These are phyloP conservation scores for Fusarium proliferatum DNA, from an alignment of 2,329 filamentous ascomycete species.

Conservation along the genomic window DNA sequence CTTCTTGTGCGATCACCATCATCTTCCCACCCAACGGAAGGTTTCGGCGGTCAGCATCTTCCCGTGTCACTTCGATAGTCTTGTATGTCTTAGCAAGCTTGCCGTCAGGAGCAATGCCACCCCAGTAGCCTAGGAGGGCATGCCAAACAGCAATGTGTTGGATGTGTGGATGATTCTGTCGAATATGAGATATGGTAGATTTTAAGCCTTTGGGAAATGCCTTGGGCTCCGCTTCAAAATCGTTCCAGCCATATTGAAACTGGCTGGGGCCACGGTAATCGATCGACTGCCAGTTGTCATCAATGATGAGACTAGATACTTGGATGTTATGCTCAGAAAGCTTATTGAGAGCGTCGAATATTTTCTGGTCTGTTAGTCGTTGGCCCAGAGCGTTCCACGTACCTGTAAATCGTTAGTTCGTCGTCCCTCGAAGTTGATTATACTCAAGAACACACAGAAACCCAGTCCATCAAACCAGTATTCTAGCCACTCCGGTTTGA, in stretches of 20 bases:
- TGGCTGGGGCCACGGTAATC: slow-evolving; percentile 62
- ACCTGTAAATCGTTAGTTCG: slow-evolving; percentile 54
- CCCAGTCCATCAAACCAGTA: slow-evolving; percentile 93
- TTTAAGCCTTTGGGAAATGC: slow-evolving; percentile 86
- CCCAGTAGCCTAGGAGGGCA: slow-evolving; percentile 90
- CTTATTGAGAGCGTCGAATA: slow-evolving; percentile 78
- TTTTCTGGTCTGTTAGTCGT: slow-evolving; percentile 80
- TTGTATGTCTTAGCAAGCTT: slow-evolving; percentile 82
- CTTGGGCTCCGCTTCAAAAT: slow-evolving; percentile 85
- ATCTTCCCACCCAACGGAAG: slow-evolving; percentile 71
- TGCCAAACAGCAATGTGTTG: slow-evolving; percentile 95
- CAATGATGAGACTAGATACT: slow-evolving; percentile 89
- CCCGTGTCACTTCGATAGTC: slow-evolving; percentile 69
- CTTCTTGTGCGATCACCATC: slow-evolving; percentile 77
- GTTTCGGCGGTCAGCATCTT: slow-evolving; percentile 59
- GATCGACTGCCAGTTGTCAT: slow-evolving; percentile 95
- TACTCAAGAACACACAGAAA: slow-evolving; percentile 72
- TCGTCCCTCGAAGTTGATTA: background rate
- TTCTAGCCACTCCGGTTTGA: slow-evolving; percentile 76
- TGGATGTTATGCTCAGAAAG: slow-evolving; percentile 79
- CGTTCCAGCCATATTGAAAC: slow-evolving; percentile 75
- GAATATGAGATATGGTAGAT: slow-evolving; percentile 75
- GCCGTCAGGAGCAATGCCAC: slow-evolving; percentile 81
- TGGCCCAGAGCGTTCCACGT: slow-evolving; percentile 97
- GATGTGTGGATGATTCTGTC: slow-evolving; percentile 75